Evolutionary conservation across 768 basidiomycete species (phyloP), one percentile per base, ranked within the genome.

Genomic region (Psilocybe azurescens): DNA sequence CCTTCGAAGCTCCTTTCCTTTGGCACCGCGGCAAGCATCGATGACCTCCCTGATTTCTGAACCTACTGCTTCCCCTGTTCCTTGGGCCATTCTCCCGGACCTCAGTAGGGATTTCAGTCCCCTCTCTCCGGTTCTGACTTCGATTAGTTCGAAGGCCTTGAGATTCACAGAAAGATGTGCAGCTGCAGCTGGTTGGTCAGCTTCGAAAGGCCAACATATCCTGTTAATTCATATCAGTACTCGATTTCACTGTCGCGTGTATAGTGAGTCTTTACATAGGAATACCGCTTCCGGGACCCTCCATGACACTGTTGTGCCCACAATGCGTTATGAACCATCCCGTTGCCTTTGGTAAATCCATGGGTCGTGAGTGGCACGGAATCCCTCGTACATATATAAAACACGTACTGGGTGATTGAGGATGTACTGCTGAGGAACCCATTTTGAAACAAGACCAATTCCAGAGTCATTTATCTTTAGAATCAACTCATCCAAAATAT

Each of bases 261-360:
- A 13, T 24, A 53, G 32, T 52, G 10, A 10, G 24, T 24, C 24
- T 41, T 48, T 56, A 64, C 65, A 67, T 49, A 2, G 65, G 65
- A 38, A 64, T 53, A 8, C 65, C 62, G 13, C 53, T 46, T n/a
- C 47, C 62, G 4, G 64, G 48, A 2, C 62, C 46, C 28, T 67
- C 65, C 13, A 56, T 61, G 8, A 67, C 60, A 18, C 65, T 57
- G 28, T 62, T 62, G 24, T 64, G 53, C 18, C 65, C 65, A 18
- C 60, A 47, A 51, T 67, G 65, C 14, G 62, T 64, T 11, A 67
- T 49, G 44, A 61, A 67, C 62, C 65, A 67, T 7, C 65, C 65
- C 5, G 65, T 67, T 0, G 62, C 65, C 65, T 67, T 7, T 6
- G 11, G 5, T 11, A 11, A 0, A n/a, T 54, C 13, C 47, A 51